Evolutionary conservation across 176 grass and related monocot species (phyloP).

Genomic region (Alloteropsis semialata): DNA sequence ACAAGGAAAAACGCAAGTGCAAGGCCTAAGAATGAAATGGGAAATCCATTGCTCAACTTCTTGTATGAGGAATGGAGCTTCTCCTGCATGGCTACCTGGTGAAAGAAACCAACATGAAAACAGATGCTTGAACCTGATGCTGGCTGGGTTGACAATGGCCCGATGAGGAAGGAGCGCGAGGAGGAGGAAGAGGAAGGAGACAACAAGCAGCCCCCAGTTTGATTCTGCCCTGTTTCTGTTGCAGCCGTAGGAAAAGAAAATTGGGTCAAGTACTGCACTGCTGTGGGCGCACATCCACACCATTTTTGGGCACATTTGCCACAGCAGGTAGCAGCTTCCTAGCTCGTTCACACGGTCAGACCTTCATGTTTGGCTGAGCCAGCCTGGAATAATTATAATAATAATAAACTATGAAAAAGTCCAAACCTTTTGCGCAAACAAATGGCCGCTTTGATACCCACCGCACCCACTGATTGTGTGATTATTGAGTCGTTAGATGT

Average conservation of each 20-base stretch:
- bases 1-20: not conserved
- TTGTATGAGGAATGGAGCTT: conserved; percentile 16
- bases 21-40: not conserved
- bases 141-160: not conserved
- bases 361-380: conserved; percentile 22
- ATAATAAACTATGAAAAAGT: not conserved
- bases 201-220: not conserved
- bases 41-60: not conserved
- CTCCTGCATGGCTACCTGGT: not conserved
- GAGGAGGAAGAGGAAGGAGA: not conserved
- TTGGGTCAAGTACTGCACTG: conserved; percentile 8
- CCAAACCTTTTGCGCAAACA: conserved; percentile 9
- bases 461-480: conserved; percentile 7
- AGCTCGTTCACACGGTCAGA: conserved; percentile 7
- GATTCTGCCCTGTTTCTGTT: not conserved
- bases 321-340: conserved; percentile 31
- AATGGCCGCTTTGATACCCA: not conserved
- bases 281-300: conserved; percentile 24
- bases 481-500: conserved; percentile 15
- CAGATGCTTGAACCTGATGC: not conserved
- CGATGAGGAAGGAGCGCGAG: not conserved
- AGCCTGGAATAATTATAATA: not conserved
- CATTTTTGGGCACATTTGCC: too few relatives aligned
- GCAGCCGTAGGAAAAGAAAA: not conserved
- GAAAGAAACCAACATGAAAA: too few relatives aligned